Conservation (phyloP, 2,329 filamentous ascomycete species). For the Colletotrichum liriopes region DNA sequence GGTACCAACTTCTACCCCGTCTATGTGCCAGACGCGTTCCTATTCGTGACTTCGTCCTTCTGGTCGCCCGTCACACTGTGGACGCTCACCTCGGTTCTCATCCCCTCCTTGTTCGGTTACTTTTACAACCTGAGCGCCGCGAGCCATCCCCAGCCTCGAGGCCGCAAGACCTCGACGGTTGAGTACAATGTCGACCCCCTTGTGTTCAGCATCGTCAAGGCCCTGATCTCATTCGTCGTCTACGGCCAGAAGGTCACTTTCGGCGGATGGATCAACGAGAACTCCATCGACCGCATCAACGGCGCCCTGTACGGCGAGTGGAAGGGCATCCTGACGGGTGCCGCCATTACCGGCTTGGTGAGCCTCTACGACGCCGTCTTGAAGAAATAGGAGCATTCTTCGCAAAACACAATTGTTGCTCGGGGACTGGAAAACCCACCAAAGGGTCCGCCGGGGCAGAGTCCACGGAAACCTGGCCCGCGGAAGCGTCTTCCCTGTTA, state of each 20-base stretch:
- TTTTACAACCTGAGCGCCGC: constrained; percentile 88
- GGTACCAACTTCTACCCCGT: constrained; percentile 73
- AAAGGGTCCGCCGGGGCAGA: background rate
- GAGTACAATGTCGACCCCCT: constrained; percentile 85
- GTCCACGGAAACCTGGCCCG: background rate
- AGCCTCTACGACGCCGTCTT: constrained; percentile 85
- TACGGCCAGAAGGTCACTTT: constrained; percentile 79
- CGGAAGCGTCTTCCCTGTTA: background rate
- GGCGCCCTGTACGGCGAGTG: constrained; percentile 80
- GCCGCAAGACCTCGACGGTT: constrained; percentile 53
- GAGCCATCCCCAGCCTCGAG: constrained; percentile 58
- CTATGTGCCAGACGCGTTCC: constrained; percentile 84
- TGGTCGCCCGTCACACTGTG: constrained; percentile 88
- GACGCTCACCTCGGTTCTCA: constrained; percentile 78
- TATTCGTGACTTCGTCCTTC: constrained; percentile 82
- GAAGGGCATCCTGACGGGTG: constrained; percentile 77
- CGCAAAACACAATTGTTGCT: background rate
- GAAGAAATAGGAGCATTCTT: constrained; percentile 67
- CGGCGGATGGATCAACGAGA: constrained; percentile 72
- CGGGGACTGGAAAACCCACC: background rate
- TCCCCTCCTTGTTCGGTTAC: constrained; percentile 83
- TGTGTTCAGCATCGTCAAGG: constrained; percentile 92
- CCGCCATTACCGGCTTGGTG: constrained; percentile 77
- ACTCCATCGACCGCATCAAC: constrained; percentile 75
- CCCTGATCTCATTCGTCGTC: constrained; percentile 84